phyloP scores from a whole-genome alignment of 1,284 basidiomycete genomes.

The Leccinum cinnamomeum region DNA sequence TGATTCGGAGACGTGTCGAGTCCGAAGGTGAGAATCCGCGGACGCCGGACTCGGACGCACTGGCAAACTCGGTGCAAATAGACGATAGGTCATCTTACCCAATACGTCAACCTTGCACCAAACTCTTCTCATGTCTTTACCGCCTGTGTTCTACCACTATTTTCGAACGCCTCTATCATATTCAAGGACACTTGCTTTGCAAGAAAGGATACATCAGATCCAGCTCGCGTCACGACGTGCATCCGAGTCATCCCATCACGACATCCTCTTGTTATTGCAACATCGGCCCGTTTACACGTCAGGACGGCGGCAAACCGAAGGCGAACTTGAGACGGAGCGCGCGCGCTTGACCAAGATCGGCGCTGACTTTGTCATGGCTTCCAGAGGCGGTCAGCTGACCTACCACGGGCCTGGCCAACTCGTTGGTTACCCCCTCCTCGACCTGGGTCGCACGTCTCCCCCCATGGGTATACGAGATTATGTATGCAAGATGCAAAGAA shows the following conservation, averaged over 20 bases:
- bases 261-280: constrained; percentile 72
- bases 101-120: neutral
- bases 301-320: constrained; percentile 78
- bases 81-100: neutral
- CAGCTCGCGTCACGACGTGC: constrained; percentile 55
- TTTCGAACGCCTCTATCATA: constrained; percentile 77
- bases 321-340: constrained; percentile 65
- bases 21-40: neutral
- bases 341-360: constrained; percentile 70
- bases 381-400: constrained; percentile 91
- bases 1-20: neutral
- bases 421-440: constrained; percentile 92
- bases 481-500: constrained; percentile 60
- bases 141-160: constrained; percentile 76
- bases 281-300: constrained; percentile 95
- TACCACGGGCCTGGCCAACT: constrained; percentile 98
- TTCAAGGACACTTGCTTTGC: constrained; percentile 62
- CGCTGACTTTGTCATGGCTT: constrained; percentile 84
- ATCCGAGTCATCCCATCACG: constrained; percentile 48
- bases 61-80: neutral
- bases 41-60: neutral
- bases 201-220: constrained; percentile 65
- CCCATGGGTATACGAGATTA: constrained; percentile 69
- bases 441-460: constrained; percentile 62
- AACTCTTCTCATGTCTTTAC: constrained; percentile 41